Percentiles rank a stretch among this genome's conserved stretches.
phyloP scores from a whole-genome alignment of 352 stramenopile species.

The Phytophthora kernoviae region DNA sequence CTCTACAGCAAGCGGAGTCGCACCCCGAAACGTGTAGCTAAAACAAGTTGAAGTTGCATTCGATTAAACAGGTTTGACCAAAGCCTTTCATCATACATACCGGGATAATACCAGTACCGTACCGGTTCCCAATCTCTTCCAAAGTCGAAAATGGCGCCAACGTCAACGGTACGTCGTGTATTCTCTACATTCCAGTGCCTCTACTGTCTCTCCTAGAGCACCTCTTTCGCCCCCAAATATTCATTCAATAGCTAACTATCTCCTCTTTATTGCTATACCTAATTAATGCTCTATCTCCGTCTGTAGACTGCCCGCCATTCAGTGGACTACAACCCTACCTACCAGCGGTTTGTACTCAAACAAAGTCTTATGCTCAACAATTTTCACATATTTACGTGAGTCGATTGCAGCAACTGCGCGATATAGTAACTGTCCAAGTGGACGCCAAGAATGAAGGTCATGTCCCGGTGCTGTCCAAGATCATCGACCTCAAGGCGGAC shows the following conservation, averaged over 20 bases:
- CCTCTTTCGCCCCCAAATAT: neutral
- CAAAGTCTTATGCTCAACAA: constrained; percentile 86
- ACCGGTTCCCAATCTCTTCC: neutral
- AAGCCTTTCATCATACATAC: no score
- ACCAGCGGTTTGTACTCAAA: constrained; percentile 83
- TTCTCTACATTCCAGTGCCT: constrained; percentile 1
- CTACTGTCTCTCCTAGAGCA: constrained; percentile 1
- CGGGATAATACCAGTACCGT: neutral
- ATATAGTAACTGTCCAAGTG: constrained; percentile 53
- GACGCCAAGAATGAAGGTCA: constrained; percentile 23
- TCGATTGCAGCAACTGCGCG: constrained; percentile 73
- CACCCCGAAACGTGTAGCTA: constrained; percentile 47
- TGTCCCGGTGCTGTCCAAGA: constrained; percentile 61
- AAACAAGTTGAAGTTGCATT: constrained; percentile 8
- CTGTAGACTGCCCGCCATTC: constrained; percentile 40
- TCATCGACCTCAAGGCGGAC: constrained; percentile 78
- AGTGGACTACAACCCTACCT: constrained; percentile 47
- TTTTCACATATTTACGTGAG: constrained; percentile 93
- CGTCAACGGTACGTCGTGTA: constrained; percentile 15
- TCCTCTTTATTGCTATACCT: constrained; percentile 9
- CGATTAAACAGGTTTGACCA: neutral
- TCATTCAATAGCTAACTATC: constrained; percentile 14
- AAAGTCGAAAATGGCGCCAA: constrained; percentile 35
- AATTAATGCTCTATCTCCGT: constrained; percentile 1
- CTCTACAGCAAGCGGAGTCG: constrained; percentile 35